These are phyloP conservation scores for Leptographium flavum DNA, from an alignment of 2,329 filamentous ascomycete genomes.

Conservation along the genomic window DNA sequence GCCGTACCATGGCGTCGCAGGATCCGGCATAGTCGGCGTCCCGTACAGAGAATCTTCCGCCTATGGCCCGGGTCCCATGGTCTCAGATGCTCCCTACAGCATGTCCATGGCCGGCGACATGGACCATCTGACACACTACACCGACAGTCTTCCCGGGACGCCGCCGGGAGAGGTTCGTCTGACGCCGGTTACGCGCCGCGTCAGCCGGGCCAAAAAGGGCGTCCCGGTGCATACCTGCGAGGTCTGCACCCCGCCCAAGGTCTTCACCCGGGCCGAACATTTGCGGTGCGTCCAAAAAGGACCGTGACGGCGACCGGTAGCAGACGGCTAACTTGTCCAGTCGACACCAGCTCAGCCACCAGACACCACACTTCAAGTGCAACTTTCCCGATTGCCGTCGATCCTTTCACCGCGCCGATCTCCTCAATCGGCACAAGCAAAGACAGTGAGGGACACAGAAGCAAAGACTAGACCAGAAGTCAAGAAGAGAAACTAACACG, in stretches of 20 bases:
- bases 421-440: background rate
- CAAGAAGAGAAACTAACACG: background rate
- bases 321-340: background rate
- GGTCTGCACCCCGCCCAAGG: background rate
- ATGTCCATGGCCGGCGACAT: background rate
- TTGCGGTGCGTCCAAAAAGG: background rate
- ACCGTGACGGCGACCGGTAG: background rate
- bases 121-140: background rate
- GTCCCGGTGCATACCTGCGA: slow-evolving; percentile 1
- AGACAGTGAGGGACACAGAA: background rate
- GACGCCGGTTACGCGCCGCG: background rate
- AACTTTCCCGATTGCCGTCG: background rate
- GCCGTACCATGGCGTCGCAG: background rate
- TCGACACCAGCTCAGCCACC: slow-evolving; percentile 1
- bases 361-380: background rate
- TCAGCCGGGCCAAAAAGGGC: slow-evolving; percentile 1
- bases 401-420: slow-evolving; percentile 1
- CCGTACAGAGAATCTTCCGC: background rate
- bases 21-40: background rate
- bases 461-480: no score
- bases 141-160: background rate
- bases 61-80: background rate
- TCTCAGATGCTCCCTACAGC: background rate
- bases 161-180: background rate
- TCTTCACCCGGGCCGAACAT: slow-evolving; percentile 1